Base-by-base conservation (phyloP, 495 filamentous ascomycete species). In the Neurospora sp. region DNA sequence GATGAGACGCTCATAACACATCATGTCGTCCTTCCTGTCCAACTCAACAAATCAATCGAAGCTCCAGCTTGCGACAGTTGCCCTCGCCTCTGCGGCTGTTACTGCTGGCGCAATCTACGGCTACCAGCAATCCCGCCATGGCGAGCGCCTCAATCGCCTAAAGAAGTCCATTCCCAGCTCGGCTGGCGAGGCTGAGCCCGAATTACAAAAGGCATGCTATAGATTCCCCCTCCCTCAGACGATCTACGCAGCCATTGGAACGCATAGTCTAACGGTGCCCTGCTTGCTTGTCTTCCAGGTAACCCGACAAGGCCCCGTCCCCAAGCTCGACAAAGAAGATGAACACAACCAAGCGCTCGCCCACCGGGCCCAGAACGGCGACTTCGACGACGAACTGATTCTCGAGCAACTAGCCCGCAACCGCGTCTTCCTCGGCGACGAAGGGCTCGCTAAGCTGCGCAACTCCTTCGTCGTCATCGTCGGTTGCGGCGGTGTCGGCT, bases 371-470 rank as follows among this genome's bases (percentile, higher is more conserved):
- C 90, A 93, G 71, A 85, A 88, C 69, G 96, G 96, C 38, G 94
- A 97, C 81, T 98, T 96, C 78, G 93, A 98, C 84, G 92, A 98
- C 80, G 94, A 94, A 72, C 85, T 99, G 45, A 96, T 98, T 75
- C 88, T 96, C 73, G 96, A 99, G 84, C 96, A 99, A 80, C 90
- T 99, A 2, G 93, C 94, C 9, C 92, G 96, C 41, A 99, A 97
- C 83, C 89, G 93, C 61, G 93, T 95, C 9, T 99, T 99, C 82
- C 90, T 99, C 9, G 92, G 86, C 16, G 89, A 93, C 70, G 89
- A 89, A 38, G 96, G 95, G 38, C 90, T 98, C 27, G 83, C 84
- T 1, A 90, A 90, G 74, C 88, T 99, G 41, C 93, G 94, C 48
- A 85, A 87, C 37, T 86, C 96, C 18, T 96, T 96, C 80, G 86